Base-by-base conservation (phyloP, 768 basidiomycete species). In the Podaxis pistillaris region DNA sequence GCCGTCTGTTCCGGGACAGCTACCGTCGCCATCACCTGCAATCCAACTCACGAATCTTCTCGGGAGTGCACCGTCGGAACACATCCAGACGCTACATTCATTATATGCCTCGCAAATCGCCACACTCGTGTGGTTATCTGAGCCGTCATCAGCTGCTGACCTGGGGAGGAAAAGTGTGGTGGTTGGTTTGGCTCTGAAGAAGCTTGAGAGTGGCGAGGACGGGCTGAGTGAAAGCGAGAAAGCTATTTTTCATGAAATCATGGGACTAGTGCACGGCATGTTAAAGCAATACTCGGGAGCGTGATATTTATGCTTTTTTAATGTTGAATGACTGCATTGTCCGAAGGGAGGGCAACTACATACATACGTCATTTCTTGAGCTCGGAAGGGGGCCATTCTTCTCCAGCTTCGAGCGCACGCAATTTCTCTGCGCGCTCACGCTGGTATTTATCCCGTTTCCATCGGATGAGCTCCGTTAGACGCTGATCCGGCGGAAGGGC, bases 41-140 rank as follows among this genome's bases (percentile, higher is more conserved):
- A 86, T 94, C 60, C 83, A 89, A 60, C 79, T 96, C 44, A 89
- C 86, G 0, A 86, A 90, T 0, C 74, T 98, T 55, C 81, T 98
- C 28, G 96, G 96, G 38, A 79, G 82, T 62, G 84, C 89, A 2
- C 82, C 88, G 1, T 86, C 90, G 0, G 83, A 86, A 9, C 85
- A 91, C 59, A 70, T 86, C 63, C 86, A 87, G 55, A 86, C 86
- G 0, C 74, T 96, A 24, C 84, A 96, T 69, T 86, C 87, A 38
- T 78, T 96, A 0, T 96, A 96, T 73, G 87, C 87, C 0, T 79
- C 87, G n/a, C 95, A 97, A 68, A 87, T 94, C 50, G 91, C 94
- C 0, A 93, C 93, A 0, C 79, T 96, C 30, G 72, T 95, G 5
- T 97, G 94, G 91, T 78, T 80, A 0, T 68, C 83, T 58, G 79